Conservation (phyloP, 1,139 yeast species). For the Candida sp. region DNA sequence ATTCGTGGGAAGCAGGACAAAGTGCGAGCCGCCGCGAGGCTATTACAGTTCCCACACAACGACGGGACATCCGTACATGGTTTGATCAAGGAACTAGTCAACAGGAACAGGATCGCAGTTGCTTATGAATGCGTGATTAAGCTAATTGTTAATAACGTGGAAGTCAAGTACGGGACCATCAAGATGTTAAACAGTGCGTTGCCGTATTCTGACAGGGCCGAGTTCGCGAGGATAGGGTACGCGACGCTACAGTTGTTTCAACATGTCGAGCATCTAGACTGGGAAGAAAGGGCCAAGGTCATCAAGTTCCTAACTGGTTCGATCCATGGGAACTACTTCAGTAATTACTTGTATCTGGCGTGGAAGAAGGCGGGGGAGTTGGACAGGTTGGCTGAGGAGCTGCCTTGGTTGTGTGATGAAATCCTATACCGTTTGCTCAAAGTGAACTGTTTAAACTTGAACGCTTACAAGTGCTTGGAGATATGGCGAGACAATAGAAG, state of each 20-base stretch:
- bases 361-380: not conserved
- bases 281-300: constrained; percentile 1
- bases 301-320: constrained; percentile 9
- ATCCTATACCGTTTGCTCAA: constrained; percentile 2
- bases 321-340: constrained; percentile 12
- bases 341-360: constrained; percentile 10
- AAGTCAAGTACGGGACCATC: not conserved
- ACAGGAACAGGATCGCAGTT: not conserved
- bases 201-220: not conserved
- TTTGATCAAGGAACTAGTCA: not conserved
- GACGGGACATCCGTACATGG: not conserved
- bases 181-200: not conserved
- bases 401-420: not conserved
- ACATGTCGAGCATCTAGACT: not conserved
- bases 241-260: constrained; percentile 10
- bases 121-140: constrained; percentile 2
- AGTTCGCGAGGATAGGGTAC: constrained; percentile 8
- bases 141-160: not conserved
- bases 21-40: not conserved
- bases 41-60: not conserved
- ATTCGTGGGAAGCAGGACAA: not conserved
- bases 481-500: too few relatives aligned
- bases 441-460: constrained; percentile 9
- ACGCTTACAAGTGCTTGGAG: constrained; percentile 6
- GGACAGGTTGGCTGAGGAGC: not conserved